A percentile compares a stretch with the other conserved stretches of the same genome.
phyloP scores from a whole-genome alignment of 176 grass and related monocot species.

The Oryza brachyantha region DNA sequence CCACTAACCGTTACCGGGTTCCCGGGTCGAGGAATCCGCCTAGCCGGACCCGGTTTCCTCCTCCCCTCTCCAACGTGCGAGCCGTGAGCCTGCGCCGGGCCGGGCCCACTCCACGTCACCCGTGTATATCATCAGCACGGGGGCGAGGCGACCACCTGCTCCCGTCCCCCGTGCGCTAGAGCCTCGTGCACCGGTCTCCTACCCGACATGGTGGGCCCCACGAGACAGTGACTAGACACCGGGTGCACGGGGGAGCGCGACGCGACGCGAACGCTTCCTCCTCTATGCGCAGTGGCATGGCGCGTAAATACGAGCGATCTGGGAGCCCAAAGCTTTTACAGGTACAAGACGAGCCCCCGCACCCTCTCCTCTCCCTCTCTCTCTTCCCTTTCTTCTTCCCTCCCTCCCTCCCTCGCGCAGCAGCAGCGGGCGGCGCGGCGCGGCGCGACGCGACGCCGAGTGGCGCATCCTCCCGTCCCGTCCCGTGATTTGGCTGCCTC shows the following conservation, averaged over 20 bases:
- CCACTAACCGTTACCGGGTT: neutral
- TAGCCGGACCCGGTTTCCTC: neutral
- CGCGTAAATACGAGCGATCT: constrained; percentile 41
- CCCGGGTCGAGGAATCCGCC: constrained; percentile 1
- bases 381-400: neutral
- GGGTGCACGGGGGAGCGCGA: constrained; percentile 24
- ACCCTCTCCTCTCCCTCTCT: neutral
- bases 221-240: neutral
- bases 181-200: neutral
- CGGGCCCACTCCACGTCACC: constrained; percentile 42
- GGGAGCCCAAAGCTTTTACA: constrained; percentile 3
- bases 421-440: constrained; percentile 25
- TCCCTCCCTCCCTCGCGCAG: constrained; percentile 2
- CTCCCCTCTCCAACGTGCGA: constrained; percentile 34
- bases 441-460: constrained; percentile 31
- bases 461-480: too few relatives aligned
- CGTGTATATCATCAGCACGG: constrained; percentile 25
- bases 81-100: constrained; percentile 23
- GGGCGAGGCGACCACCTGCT: neutral
- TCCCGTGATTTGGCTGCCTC: constrained; percentile 46
- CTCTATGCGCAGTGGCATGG: constrained; percentile 52
- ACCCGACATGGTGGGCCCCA: neutral
- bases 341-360: constrained; percentile 14
- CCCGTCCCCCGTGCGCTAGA: neutral
- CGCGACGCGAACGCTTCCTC: neutral